Evolutionary conservation across 73 alveolate genomes (phyloP), one percentile per base, ranked within the genome.

Genomic region (Stentor coeruleus): DNA sequence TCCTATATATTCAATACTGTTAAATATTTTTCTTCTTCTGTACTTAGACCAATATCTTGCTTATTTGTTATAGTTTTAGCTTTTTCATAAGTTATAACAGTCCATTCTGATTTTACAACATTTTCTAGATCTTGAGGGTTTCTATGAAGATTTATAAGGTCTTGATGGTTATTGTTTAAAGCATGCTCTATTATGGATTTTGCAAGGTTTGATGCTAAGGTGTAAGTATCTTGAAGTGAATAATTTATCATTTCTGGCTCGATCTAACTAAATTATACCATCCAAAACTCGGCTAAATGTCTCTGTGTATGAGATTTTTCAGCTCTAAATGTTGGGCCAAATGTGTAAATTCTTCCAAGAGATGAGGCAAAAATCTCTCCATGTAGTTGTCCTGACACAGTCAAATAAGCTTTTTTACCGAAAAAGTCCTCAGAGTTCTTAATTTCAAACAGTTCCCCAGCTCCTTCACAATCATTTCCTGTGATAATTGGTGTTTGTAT

Each of bases 251-350:
- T 81, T 88, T 96, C 99, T n/a, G 99, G 99, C 85, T 96, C 99
- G 76, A n/a, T n/a, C n/a, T n/a, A n/a, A n/a, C n/a, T n/a, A n/a
- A n/a, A n/a, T n/a, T n/a, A n/a, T n/a, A 96, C 91, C 99, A 96
- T 96, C 99, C 99, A 96, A 91, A 96, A 96, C 88, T 96, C 99
- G 28, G 99, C 98, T 83, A 96, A 84, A 82, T 96, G 99, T 85
- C 98, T 88, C 4, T 95, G 76, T 11, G 99, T 96, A 82, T 94
- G 98, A 77, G 98, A 92, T 81, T 91, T 93, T 89, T 96, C 99
- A 28, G 99, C 99, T 75, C 99, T 91, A 87, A 96, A 96, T 37
- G 99, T 96, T 2, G 99, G 99, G 35, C 99, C 99, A 81, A 96
- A 96, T 59, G 99, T 96, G 83, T 96, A 96, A 39, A 91, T 82